phyloP scores from a whole-genome alignment of 2,329 filamentous ascomycete genomes.

The Dichotomopilus funicola region DNA sequence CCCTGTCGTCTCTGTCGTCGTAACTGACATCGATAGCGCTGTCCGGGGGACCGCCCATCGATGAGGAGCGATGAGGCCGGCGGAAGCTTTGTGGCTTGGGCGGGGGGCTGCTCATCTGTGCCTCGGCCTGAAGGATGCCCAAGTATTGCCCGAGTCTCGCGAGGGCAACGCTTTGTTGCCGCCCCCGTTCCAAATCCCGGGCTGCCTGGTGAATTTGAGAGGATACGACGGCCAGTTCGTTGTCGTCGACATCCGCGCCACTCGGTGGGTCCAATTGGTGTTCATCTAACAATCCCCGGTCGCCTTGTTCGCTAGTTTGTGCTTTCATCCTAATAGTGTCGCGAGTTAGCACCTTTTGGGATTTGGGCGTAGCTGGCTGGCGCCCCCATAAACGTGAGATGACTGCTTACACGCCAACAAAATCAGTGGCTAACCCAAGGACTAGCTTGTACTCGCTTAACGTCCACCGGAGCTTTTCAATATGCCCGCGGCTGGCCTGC shows the following conservation, averaged over 20 bases:
- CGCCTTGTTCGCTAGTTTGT: background rate
- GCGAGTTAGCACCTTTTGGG: background rate
- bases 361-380: background rate
- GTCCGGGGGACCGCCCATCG: constrained; percentile 33
- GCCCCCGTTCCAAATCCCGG: constrained; percentile 29
- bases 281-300: background rate
- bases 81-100: background rate
- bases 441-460: constrained; percentile 35
- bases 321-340: constrained; percentile 13
- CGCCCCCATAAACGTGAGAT: background rate
- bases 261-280: background rate
- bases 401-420: constrained; percentile 32
- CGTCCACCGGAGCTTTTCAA: constrained; percentile 28
- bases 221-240: constrained; percentile 30
- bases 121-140: constrained; percentile 63
- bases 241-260: constrained; percentile 22
- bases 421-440: constrained; percentile 36
- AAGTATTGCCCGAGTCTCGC: constrained; percentile 62
- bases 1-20: constrained; percentile 13
- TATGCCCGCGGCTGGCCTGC: constrained; percentile 30
- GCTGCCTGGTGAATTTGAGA: constrained; percentile 31
- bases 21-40: constrained; percentile 35
- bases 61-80: constrained; percentile 21
- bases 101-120: constrained; percentile 20
- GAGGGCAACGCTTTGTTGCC: constrained; percentile 63